Evolutionary conservation across 768 basidiomycete genomes (phyloP).

Genomic region (Leccinum boreale): DNA sequence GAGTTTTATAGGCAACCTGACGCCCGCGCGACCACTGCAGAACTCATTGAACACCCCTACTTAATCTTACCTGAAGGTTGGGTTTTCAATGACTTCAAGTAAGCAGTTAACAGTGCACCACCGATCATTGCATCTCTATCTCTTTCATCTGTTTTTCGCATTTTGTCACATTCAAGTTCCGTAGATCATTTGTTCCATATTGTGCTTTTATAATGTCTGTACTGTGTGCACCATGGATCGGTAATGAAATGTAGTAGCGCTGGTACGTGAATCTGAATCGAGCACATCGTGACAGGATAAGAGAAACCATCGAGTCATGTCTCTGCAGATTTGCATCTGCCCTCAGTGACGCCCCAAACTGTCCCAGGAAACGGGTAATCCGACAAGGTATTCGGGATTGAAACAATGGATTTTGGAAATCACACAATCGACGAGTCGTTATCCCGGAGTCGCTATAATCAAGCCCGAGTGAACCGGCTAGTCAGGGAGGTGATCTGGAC

Average conservation of each 20-base stretch:
- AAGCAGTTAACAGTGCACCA: conserved; percentile 12
- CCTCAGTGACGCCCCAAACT: background rate
- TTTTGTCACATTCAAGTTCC: conserved; percentile 19
- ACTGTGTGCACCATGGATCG: conserved; percentile 20
- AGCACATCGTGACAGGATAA: background rate
- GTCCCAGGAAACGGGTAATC: background rate
- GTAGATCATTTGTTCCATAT: conserved; percentile 28
- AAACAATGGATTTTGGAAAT: background rate
- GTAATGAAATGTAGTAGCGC: conserved; percentile 30
- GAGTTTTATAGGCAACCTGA: conserved; percentile 62
- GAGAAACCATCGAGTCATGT: background rate
- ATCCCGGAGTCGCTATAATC: conserved; percentile 1
- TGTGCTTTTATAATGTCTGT: conserved; percentile 35
- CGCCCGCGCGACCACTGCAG: conserved; percentile 74
- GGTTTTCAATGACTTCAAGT: conserved; percentile 60
- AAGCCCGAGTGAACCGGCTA: conserved; percentile 67
- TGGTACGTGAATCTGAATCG: conserved; percentile 29
- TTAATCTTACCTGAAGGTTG: conserved; percentile 69
- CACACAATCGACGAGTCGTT: too few relatives aligned
- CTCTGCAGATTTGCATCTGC: background rate
- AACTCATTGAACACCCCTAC: conserved; percentile 79
- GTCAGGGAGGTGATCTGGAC: conserved; percentile 70
- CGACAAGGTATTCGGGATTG: too few relatives aligned
- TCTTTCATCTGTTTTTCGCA: conserved; percentile 26
- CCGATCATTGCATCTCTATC: conserved; percentile 15